Conservation (phyloP, 164 flowering plant genomes). For the Umbellularia californica region DNA sequence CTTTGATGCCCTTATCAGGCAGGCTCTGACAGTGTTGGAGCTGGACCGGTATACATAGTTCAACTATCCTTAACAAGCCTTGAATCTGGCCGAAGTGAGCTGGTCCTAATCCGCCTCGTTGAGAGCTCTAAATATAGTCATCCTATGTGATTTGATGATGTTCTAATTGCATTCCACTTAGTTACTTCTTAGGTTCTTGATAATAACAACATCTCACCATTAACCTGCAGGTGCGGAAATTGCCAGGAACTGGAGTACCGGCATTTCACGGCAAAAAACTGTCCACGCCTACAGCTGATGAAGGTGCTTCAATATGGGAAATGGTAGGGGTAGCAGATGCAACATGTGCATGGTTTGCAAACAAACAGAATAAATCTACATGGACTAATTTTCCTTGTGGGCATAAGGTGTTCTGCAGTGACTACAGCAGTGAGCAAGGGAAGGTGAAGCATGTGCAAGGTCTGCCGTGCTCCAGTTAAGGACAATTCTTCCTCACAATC, state of each 20-base stretch:
- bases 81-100: no score
- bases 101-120: no score
- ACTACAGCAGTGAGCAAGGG: neutral
- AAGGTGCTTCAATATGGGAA: neutral
- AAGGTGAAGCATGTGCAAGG: neutral
- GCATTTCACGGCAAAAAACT: neutral
- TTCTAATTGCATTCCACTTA: neutral
- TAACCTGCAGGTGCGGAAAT: neutral
- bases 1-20: no score
- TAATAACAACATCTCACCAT: neutral
- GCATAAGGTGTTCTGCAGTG: neutral
- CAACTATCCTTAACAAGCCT: no score
- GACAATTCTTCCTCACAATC: neutral
- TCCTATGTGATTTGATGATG: no score
- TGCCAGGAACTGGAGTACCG: neutral
- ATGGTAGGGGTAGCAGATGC: neutral
- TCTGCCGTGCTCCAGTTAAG: neutral
- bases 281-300: neutral
- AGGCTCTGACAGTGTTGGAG: no score
- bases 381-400: constrained; percentile 1
- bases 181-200: neutral
- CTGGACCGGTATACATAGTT: no score
- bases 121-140: no score
- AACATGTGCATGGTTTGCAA: neutral
- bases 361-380: neutral